Percentiles rank a stretch among this genome's conserved stretches.
phyloP scores from a whole-genome alignment of 73 alveolate species.

The Durusdinium trenchii region DNA sequence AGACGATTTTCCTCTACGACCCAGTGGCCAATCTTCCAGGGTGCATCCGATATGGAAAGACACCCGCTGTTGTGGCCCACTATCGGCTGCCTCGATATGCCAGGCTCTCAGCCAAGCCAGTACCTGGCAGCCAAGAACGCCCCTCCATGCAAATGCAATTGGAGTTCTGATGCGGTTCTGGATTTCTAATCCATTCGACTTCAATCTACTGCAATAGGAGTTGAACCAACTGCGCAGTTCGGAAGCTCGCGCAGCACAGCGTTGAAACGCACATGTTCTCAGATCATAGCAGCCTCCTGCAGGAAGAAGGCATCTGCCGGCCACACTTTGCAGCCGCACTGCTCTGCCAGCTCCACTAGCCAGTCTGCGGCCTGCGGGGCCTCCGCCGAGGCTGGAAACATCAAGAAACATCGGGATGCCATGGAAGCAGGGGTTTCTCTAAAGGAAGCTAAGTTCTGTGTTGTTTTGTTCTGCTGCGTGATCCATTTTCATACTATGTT shows the following conservation, averaged over 20 bases:
- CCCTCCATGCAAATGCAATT: background rate
- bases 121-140: background rate
- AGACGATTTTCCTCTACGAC: too few relatives aligned
- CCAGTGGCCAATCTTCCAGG: too few relatives aligned
- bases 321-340: constrained; percentile 15
- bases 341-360: constrained; percentile 3
- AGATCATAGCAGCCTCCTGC: constrained; percentile 48
- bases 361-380: background rate
- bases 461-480: too few relatives aligned
- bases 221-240: background rate
- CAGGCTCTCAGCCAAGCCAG: constrained; percentile 60
- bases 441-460: too few relatives aligned
- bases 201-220: background rate
- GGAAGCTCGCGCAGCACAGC: background rate
- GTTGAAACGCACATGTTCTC: background rate
- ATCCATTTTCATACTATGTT: too few relatives aligned
- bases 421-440: too few relatives aligned
- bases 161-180: background rate
- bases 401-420: too few relatives aligned
- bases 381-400: too few relatives aligned
- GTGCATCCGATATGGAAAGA: too few relatives aligned
- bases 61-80: too few relatives aligned
- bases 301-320: constrained; percentile 14
- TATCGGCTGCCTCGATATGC: constrained; percentile 65
- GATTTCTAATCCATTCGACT: background rate